Evolutionary conservation across 345 rosid genomes (phyloP).

Genomic region (Eucalyptus regnans): DNA sequence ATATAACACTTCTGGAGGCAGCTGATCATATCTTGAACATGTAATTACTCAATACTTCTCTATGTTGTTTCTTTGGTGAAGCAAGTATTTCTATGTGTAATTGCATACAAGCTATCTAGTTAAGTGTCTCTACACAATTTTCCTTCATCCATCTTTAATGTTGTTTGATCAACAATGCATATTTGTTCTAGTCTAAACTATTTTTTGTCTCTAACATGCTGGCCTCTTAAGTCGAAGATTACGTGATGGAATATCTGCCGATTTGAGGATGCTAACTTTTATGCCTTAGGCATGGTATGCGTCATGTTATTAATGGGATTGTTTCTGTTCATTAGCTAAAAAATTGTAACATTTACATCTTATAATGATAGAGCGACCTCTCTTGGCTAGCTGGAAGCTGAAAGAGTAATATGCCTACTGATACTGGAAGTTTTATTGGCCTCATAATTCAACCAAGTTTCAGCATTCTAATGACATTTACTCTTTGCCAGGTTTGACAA

Average conservation of each 20-base stretch:
- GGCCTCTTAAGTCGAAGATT: neutral
- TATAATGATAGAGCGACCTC: neutral
- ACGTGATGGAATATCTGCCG: neutral
- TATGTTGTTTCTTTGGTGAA: neutral
- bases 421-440: neutral
- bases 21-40: constrained; percentile 91
- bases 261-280: neutral
- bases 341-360: neutral
- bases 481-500: constrained; percentile 83
- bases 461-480: neutral
- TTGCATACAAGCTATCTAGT: neutral
- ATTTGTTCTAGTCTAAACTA: neutral
- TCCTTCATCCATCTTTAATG: neutral
- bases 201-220: neutral
- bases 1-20: constrained; percentile 89
- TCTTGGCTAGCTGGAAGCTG: neutral
- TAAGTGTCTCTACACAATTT: neutral
- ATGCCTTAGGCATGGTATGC: neutral
- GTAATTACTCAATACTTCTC: constrained; percentile 8
- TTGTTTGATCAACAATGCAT: neutral
- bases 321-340: neutral
- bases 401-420: neutral
- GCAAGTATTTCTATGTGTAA: neutral
- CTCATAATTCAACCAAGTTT: neutral
- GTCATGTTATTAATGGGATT: neutral